phyloP scores from a whole-genome alignment of 257 asterid species.

The Eucommia ulmoides region DNA sequence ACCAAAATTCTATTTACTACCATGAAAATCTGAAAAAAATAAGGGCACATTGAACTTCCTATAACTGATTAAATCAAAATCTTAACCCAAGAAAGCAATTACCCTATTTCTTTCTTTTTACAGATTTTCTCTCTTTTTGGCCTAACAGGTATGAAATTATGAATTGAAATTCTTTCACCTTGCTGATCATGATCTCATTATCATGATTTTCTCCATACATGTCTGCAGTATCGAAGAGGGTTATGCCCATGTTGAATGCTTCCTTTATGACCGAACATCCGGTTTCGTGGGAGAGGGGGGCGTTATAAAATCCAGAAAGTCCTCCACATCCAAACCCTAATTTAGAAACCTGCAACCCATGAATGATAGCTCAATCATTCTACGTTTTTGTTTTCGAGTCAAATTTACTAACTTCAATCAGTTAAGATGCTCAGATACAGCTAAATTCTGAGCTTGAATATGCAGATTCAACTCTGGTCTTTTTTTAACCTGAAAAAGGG shows the following conservation, averaged over 20 bases:
- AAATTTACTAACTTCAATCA: background rate
- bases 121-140: background rate
- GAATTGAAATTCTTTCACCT: slow-evolving; percentile 15
- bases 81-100: too few relatives aligned
- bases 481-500: background rate
- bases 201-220: slow-evolving; percentile 20
- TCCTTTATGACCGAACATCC: slow-evolving; percentile 27
- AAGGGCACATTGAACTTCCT: background rate
- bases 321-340: slow-evolving; percentile 43
- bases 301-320: slow-evolving; percentile 34
- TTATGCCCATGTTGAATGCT: slow-evolving; percentile 35
- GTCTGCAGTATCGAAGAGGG: slow-evolving; percentile 42
- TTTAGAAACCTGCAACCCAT: slow-evolving; percentile 27
- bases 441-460: background rate
- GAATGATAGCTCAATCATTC: slow-evolving; percentile 4
- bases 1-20: background rate
- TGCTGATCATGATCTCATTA: slow-evolving; percentile 43
- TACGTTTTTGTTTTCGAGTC: slow-evolving; percentile 1
- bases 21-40: background rate
- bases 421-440: background rate
- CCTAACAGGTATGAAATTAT: background rate
- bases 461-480: background rate
- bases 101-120: background rate
- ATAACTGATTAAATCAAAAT: too few relatives aligned
- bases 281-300: slow-evolving; percentile 35